Conservation (phyloP, 495 filamentous ascomycete genomes). For the Xylaria intraflava region DNA sequence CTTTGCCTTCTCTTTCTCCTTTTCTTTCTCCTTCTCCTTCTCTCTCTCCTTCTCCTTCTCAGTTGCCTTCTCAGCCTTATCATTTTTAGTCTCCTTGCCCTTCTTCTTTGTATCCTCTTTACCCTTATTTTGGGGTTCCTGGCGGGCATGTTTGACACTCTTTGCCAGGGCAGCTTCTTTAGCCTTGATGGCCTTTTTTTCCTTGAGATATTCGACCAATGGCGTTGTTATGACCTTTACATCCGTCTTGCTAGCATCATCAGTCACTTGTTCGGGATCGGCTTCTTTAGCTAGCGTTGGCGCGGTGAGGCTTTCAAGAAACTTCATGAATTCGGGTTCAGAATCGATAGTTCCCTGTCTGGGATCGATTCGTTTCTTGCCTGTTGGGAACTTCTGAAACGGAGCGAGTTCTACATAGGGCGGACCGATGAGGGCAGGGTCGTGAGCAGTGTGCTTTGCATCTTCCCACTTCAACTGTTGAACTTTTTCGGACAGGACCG, state of each 20-base stretch:
- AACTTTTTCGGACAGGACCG: slow-evolving; percentile 58
- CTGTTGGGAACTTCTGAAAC: slow-evolving; percentile 68
- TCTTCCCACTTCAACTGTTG: slow-evolving; percentile 62
- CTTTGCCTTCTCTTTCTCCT: slow-evolving; percentile 48
- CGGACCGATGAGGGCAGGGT: slow-evolving; percentile 61
- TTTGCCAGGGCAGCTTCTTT: slow-evolving; percentile 55
- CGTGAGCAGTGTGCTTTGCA: slow-evolving; percentile 61
- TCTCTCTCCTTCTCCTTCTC: slow-evolving; percentile 56
- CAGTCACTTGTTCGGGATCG: slow-evolving; percentile 43
- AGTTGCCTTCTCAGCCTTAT: slow-evolving; percentile 48
- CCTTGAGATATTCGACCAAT: slow-evolving; percentile 79
- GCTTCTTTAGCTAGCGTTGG: slow-evolving; percentile 50
- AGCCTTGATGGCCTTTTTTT: slow-evolving; percentile 82
- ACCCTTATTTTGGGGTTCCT: slow-evolving; percentile 39
- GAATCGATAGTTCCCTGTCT: slow-evolving; percentile 93
- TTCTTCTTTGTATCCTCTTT: slow-evolving; percentile 49
- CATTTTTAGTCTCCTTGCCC: slow-evolving; percentile 53
- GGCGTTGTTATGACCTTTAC: slow-evolving; percentile 74
- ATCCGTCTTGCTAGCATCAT: slow-evolving; percentile 49
- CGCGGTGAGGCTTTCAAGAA: slow-evolving; percentile 79
- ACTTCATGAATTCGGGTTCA: slow-evolving; percentile 89
- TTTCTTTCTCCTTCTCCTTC: slow-evolving; percentile 30
- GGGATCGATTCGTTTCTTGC: slow-evolving; percentile 66
- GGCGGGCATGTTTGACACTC: slow-evolving; percentile 42
- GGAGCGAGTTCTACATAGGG: slow-evolving; percentile 75